Evolutionary conservation across 78 protist species (phyloP).

Genomic region (Tieghemostelium lacteum): DNA sequence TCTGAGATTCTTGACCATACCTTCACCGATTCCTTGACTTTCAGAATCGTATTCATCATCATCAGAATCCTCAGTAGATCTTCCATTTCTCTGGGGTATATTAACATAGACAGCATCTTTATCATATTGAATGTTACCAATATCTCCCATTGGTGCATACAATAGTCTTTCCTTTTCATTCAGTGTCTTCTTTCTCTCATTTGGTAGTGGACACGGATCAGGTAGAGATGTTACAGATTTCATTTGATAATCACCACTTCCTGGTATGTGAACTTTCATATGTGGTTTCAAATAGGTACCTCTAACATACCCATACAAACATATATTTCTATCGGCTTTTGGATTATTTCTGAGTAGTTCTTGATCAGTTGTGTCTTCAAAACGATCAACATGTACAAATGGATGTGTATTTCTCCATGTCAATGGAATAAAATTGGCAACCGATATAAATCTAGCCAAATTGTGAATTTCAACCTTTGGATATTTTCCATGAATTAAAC

Average conservation of each 20-base stretch:
- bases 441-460: conserved; percentile 96
- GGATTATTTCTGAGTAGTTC: conserved; percentile 82
- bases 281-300: conserved; percentile 94
- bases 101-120: conserved; percentile 97
- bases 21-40: conserved; percentile 85
- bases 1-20: conserved; percentile 83
- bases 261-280: conserved; percentile 96
- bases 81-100: conserved; percentile 60
- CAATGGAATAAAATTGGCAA: conserved; percentile 93
- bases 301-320: conserved; percentile 95
- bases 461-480: conserved; percentile 92
- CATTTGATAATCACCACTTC: conserved; percentile 96
- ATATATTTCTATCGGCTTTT: conserved; percentile 65
- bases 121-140: conserved; percentile 98
- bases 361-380: conserved; percentile 96
- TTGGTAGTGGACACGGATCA: conserved; percentile 98
- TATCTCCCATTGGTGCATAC: conserved; percentile 96
- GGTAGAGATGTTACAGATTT: conserved; percentile 69
- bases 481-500: conserved; percentile 92
- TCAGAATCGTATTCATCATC: conserved; percentile 45
- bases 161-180: conserved; percentile 84
- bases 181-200: conserved; percentile 76
- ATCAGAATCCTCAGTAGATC: conserved; percentile 28
- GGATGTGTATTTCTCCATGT: conserved; percentile 98
- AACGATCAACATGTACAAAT: conserved; percentile 96